Percentiles rank a stretch among this genome's conserved stretches.
These are phyloP conservation scores for Pseudopithomyces chartarum DNA, from an alignment of 2,329 filamentous ascomycete genomes.

Conservation along the genomic window DNA sequence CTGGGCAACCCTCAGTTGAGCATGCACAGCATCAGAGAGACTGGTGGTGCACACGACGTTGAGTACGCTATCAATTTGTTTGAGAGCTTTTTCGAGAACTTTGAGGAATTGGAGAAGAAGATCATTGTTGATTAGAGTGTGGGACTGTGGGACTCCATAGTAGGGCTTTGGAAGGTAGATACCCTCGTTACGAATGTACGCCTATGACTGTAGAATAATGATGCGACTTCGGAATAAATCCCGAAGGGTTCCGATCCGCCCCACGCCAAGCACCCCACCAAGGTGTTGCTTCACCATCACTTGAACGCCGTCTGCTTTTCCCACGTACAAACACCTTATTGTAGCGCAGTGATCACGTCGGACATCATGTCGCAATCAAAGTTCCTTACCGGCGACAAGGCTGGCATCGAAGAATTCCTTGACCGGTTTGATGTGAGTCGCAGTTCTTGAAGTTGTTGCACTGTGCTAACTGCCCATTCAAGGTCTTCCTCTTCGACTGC, in stretches of 20 bases:
- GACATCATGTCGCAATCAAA: slow-evolving; percentile 44
- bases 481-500: slow-evolving; percentile 96
- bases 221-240: slow-evolving; percentile 13
- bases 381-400: slow-evolving; percentile 78
- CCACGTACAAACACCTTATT: background rate
- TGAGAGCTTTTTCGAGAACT: slow-evolving; percentile 83
- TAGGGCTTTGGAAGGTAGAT: slow-evolving; percentile 9
- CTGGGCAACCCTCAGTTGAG: slow-evolving; percentile 91
- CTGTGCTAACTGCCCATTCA: slow-evolving; percentile 23
- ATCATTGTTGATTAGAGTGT: slow-evolving; percentile 75
- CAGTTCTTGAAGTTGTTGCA: slow-evolving; percentile 1
- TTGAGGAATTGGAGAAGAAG: slow-evolving; percentile 78
- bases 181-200: slow-evolving; percentile 5
- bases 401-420: slow-evolving; percentile 80
- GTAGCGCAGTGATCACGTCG: background rate
- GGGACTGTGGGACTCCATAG: slow-evolving; percentile 23
- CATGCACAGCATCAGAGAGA: slow-evolving; percentile 98
- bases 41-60: slow-evolving; percentile 84
- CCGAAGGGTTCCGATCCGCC: slow-evolving; percentile 11
- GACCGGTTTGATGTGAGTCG: slow-evolving; percentile 85
- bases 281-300: slow-evolving; percentile 12
- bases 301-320: background rate
- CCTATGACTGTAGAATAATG: background rate
- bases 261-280: slow-evolving; percentile 38
- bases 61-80: slow-evolving; percentile 86